A percentile compares a stretch with the other conserved stretches of the same genome.
These are phyloP conservation scores for Zangia roseola DNA, from an alignment of 768 basidiomycete species.

Conservation along the genomic window DNA sequence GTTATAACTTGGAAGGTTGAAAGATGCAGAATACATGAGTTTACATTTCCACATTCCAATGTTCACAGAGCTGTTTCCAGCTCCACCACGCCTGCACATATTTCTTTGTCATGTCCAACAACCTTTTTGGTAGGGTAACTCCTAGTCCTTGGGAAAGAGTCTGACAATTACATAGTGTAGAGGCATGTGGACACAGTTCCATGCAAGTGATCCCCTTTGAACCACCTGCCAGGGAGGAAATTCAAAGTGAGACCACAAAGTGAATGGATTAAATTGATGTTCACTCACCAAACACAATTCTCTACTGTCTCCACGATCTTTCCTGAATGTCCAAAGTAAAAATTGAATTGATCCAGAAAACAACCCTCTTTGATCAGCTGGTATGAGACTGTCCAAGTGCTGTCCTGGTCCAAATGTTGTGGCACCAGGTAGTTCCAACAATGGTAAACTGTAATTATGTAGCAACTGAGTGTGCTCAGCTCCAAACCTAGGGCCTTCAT, in stretches of 20 bases:
- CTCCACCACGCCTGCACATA: conserved; percentile 11
- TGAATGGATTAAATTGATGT: no score
- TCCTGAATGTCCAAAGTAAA: conserved; percentile 1
- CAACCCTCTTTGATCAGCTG: conserved; percentile 7
- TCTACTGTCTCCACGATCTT: background rate
- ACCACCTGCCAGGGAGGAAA: no score
- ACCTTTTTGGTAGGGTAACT: conserved; percentile 1
- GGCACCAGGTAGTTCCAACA: conserved; percentile 13
- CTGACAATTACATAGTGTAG: no score
- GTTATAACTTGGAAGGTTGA: no score
- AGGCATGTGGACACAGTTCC: conserved; percentile 1
- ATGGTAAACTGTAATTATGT: conserved; percentile 3
- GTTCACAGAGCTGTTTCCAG: background rate
- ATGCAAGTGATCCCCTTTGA: conserved; percentile 9
- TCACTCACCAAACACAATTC: conserved; percentile 9
- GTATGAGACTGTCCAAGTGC: conserved; percentile 2
- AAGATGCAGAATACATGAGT: no score
- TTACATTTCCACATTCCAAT: conserved; percentile 1
- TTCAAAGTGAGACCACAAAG: no score
- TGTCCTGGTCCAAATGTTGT: conserved; percentile 2
- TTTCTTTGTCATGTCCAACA: conserved; percentile 4
- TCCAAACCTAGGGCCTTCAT: background rate
- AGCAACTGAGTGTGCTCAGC: background rate
- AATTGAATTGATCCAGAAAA: conserved; percentile 1
- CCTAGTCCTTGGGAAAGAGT: conserved; percentile 8